Conservation (phyloP, 2,329 filamentous ascomycete genomes). For the Dactylellina sp. region DNA sequence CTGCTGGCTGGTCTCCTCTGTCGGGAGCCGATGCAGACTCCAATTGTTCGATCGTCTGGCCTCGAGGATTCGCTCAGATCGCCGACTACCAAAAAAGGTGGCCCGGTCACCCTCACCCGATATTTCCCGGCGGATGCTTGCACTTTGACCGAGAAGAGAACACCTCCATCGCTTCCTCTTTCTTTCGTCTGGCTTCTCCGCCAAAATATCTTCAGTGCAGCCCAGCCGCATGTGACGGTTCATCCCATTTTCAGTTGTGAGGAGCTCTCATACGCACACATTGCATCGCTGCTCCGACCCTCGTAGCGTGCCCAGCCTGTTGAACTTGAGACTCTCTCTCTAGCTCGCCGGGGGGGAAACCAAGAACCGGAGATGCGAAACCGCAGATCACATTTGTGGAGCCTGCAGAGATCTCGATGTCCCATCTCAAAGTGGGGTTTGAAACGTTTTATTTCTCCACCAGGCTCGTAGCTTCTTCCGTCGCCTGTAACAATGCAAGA, state of each 20-base stretch:
- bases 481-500: too few species aligned
- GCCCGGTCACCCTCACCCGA: slow-evolving; percentile 53
- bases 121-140: slow-evolving; percentile 54
- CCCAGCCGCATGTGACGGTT: slow-evolving; percentile 40
- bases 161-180: slow-evolving; percentile 21
- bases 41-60: slow-evolving; percentile 39
- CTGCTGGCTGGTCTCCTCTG: slow-evolving; percentile 21
- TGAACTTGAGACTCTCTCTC: background rate
- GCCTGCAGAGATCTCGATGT: background rate
- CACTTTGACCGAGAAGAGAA: slow-evolving; percentile 48
- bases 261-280: slow-evolving; percentile 30
- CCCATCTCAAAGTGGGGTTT: slow-evolving; percentile 17
- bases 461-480: background rate
- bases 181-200: slow-evolving; percentile 1
- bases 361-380: slow-evolving; percentile 10
- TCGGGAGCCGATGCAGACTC: slow-evolving; percentile 47
- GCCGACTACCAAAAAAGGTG: slow-evolving; percentile 55
- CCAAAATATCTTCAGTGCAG: slow-evolving; percentile 35
- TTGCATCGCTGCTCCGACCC: too few species aligned
- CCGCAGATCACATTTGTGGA: background rate
- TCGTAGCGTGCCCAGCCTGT: background rate
- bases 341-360: too few species aligned
- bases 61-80: slow-evolving; percentile 37
- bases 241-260: slow-evolving; percentile 51
- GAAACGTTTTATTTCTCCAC: background rate